Conservation (phyloP, 2,329 filamentous ascomycete species). For the Colletotrichum limetticola region DNA sequence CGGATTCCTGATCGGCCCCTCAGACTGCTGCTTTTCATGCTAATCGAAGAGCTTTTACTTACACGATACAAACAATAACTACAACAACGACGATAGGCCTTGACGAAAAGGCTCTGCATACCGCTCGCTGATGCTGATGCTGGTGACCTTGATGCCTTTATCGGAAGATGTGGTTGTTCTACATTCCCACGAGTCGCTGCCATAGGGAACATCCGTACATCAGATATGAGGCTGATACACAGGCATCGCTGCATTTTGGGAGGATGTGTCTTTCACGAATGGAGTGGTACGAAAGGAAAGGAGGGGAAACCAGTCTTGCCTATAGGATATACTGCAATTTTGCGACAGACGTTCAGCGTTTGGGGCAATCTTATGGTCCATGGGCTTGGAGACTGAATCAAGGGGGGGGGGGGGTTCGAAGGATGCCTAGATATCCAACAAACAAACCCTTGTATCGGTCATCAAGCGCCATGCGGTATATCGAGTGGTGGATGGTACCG, state of each 20-base stretch:
- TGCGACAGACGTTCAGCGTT: neutral
- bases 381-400: neutral
- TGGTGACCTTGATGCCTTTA: conserved; percentile 9
- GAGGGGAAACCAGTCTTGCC: too few relatives aligned
- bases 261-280: neutral
- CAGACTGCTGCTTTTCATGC: conserved; percentile 32
- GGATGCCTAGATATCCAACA: too few relatives aligned
- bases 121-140: neutral
- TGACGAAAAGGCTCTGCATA: conserved; percentile 15
- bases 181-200: neutral
- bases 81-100: conserved; percentile 6
- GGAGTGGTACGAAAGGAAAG: neutral
- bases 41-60: conserved; percentile 19
- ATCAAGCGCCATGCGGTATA: neutral
- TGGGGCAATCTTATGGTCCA: neutral
- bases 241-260: neutral
- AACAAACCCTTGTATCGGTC: too few relatives aligned
- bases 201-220: neutral
- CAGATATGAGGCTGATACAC: neutral
- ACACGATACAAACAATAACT: conserved; percentile 5
- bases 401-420: too few relatives aligned
- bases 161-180: neutral
- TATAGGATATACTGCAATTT: neutral
- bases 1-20: conserved; percentile 26
- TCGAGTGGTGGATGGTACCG: neutral